phyloP scores from a whole-genome alignment of 2,329 filamentous ascomycete species.

The Aspergillus jensenii region DNA sequence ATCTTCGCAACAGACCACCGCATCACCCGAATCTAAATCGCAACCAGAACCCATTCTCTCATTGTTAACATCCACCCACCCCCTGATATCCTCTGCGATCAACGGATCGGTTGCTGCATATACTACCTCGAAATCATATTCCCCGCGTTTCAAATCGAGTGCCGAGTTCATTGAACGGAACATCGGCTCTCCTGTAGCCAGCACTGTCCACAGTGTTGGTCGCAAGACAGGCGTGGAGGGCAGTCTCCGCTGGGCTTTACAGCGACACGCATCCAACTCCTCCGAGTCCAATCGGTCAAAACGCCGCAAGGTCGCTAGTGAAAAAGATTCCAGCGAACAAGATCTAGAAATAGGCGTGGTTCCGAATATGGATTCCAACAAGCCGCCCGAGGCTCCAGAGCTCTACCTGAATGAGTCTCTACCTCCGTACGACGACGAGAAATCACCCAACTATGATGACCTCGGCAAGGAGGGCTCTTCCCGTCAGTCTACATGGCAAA shows the following conservation, averaged over 20 bases:
- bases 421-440: conserved; percentile 79
- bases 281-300: conserved; percentile 38
- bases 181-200: conserved; percentile 76
- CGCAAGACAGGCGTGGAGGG: conserved; percentile 85
- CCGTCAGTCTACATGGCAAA: conserved; percentile 64
- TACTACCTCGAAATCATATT: conserved; percentile 83
- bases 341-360: conserved; percentile 49
- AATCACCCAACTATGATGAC: conserved; percentile 74
- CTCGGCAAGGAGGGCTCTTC: conserved; percentile 37
- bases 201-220: conserved; percentile 80
- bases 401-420: conserved; percentile 71
- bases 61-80: conserved; percentile 84
- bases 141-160: conserved; percentile 81
- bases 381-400: conserved; percentile 58
- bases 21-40: conserved; percentile 41
- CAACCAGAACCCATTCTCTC: conserved; percentile 79
- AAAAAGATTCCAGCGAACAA: conserved; percentile 37
- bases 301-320: conserved; percentile 45
- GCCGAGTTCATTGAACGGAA: conserved; percentile 90
- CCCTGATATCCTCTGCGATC: conserved; percentile 80
- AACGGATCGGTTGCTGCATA: conserved; percentile 84
- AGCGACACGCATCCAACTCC: conserved; percentile 38
- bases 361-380: conserved; percentile 18
- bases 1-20: conserved; percentile 35
- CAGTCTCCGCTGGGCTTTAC: conserved; percentile 79